A percentile compares a stretch with the other conserved stretches of the same genome.
Conservation (phyloP, 768 basidiomycete genomes). For the Trametopsis cervina region DNA sequence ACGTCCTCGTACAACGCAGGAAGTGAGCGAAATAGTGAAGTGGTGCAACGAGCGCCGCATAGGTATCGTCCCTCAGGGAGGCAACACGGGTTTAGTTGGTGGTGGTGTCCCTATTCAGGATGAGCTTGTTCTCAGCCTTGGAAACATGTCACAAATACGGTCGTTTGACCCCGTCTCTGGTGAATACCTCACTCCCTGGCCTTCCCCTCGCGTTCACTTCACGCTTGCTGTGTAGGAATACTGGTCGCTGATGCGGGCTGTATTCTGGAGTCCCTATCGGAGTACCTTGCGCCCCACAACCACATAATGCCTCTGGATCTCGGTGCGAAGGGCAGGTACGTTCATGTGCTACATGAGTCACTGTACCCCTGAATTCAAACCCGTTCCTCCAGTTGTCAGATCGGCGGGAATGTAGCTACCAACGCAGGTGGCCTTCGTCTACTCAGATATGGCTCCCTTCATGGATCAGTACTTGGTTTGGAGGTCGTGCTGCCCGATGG, state of each 20-base stretch:
- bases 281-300: conserved; percentile 78
- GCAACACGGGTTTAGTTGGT: conserved; percentile 96
- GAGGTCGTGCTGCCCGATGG: conserved; percentile 96
- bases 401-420: conserved; percentile 94
- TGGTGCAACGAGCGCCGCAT: conserved; percentile 80
- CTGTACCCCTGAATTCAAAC: background rate
- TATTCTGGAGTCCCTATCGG: conserved; percentile 81
- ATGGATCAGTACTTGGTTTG: conserved; percentile 90
- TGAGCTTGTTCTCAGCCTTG: conserved; percentile 80
- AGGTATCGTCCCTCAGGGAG: conserved; percentile 94
- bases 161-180: conserved; percentile 82
- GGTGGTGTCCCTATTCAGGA: conserved; percentile 86
- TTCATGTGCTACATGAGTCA: background rate
- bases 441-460: conserved; percentile 89
- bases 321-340: conserved; percentile 90
- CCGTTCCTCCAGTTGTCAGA: conserved; percentile 67
- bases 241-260: conserved; percentile 93
- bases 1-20: conserved; percentile 79
- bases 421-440: conserved; percentile 97
- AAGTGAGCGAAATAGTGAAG: conserved; percentile 84
- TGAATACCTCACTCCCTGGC: conserved; percentile 26
- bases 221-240: conserved; percentile 47
- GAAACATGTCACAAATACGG: conserved; percentile 76
- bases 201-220: conserved; percentile 4
- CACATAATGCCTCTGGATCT: conserved; percentile 97